Base-by-base conservation (phyloP, 352 stramenopile species). In the Elongisporangium prolatum region DNA sequence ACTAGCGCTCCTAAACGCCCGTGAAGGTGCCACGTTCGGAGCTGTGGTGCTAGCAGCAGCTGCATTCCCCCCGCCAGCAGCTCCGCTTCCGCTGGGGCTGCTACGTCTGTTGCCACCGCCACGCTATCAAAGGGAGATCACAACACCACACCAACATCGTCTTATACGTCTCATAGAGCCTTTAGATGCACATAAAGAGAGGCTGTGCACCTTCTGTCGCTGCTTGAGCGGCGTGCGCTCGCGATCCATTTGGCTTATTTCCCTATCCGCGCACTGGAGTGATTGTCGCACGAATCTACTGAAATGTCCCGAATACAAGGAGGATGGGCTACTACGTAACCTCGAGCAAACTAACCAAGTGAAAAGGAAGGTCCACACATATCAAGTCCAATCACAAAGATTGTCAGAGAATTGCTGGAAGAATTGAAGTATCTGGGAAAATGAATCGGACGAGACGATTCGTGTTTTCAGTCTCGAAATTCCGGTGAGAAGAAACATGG, bases 171-270 rank as follows among this genome's bases (percentile, higher is more conserved):
- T 16, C 20, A 50, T 4, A 0, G 28, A 52, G 16, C 55, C 9
- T 20, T 28, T 24, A 1, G 24, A 57, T 18, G 56, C 21, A 59
- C 21, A 48, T 2, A 37, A 4, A 21, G 7, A 28, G 51, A 55
- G 1, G 25, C 20, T 11, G 20, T 66, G 54, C 51, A 88, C 80
- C 77, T 88, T 87, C 57, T 88, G 77, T 13, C 80, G 77, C 78
- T 90, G 80, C 72, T 88, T 88, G 60, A 84, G 74, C 50, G 80
- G 80, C 52, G 80, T 90, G 52, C 68, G 72, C 64, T 90, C 80
- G 40, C 80, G 80, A 76, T 90, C 80, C 80, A 88, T 90, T 44
- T 9, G 34, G 34, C 34, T 44, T 17, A 17, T 13, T 2, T 13
- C 10, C 24, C 34, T 17, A 44, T 44, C 10, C 34, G 34, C 34